These are phyloP conservation scores for Fusarium sp. DNA, from an alignment of 2,329 filamentous ascomycete genomes.

Conservation along the genomic window DNA sequence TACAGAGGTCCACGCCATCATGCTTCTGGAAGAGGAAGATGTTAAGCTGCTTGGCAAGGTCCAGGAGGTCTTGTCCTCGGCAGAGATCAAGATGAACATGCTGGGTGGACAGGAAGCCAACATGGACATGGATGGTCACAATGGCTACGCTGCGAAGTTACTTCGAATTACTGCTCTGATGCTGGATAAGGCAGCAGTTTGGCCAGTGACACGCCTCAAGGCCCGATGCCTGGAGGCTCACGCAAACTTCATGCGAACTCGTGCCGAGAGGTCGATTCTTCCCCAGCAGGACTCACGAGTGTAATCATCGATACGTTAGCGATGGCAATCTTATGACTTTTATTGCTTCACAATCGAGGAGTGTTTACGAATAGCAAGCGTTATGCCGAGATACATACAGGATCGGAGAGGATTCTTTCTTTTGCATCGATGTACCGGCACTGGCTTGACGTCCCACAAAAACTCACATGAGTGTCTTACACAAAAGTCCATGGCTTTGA, in stretches of 20 bases:
- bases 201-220: slow-evolving; percentile 76
- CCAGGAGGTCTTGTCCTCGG: slow-evolving; percentile 78
- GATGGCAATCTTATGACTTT: neutral
- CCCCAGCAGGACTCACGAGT: slow-evolving; percentile 52
- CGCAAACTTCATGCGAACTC: slow-evolving; percentile 62
- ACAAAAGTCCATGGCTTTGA: slow-evolving; percentile 34
- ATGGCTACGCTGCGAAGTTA: slow-evolving; percentile 87
- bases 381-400: slow-evolving; percentile 5
- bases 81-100: slow-evolving; percentile 82
- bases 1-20: slow-evolving; percentile 83
- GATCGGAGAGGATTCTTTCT: slow-evolving; percentile 3
- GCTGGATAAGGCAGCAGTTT: slow-evolving; percentile 89
- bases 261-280: slow-evolving; percentile 65
- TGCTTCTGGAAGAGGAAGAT: slow-evolving; percentile 93
- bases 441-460: slow-evolving; percentile 11
- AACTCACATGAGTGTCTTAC: slow-evolving; percentile 3
- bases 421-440: neutral
- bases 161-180: slow-evolving; percentile 86
- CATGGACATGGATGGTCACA: slow-evolving; percentile 68
- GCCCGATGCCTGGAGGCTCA: slow-evolving; percentile 67
- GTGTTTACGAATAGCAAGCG: slow-evolving; percentile 1
- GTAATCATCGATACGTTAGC: slow-evolving; percentile 5
- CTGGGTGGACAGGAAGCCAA: slow-evolving; percentile 66
- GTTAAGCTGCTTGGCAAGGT: slow-evolving; percentile 86
- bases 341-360: neutral